A percentile compares a stretch with the other conserved stretches of the same genome.
Conservation (phyloP, 2,329 filamentous ascomycete genomes). For the Pestalotiopsis sp. region DNA sequence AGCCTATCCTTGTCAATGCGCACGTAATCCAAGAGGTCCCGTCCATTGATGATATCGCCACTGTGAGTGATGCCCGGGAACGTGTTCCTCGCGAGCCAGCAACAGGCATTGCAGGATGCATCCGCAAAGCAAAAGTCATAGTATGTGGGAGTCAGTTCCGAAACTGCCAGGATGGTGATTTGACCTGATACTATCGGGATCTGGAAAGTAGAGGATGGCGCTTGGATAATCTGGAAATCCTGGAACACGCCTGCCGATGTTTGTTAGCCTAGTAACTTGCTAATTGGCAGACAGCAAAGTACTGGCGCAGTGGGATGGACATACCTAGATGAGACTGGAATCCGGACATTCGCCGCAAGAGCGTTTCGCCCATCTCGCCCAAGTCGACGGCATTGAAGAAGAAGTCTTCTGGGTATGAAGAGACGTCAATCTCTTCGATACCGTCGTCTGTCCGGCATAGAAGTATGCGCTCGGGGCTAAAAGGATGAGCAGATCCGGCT, state of each 20-base stretch:
- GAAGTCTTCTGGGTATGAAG: slow-evolving; percentile 25
- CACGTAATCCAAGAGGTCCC: slow-evolving; percentile 23
- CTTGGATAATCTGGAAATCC: slow-evolving; percentile 24
- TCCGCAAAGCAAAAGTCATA: slow-evolving; percentile 30
- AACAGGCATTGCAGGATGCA: slow-evolving; percentile 20
- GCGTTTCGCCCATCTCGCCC: slow-evolving; percentile 25
- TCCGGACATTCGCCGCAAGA: slow-evolving; percentile 23
- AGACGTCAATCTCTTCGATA: slow-evolving; percentile 27
- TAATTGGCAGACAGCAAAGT: background rate
- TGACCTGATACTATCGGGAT: slow-evolving; percentile 20
- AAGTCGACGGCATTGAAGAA: slow-evolving; percentile 31
- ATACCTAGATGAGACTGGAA: slow-evolving; percentile 21
- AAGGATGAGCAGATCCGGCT: background rate
- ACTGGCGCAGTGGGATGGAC: background rate
- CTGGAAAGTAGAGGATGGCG: slow-evolving; percentile 22
- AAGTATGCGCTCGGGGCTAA: background rate
- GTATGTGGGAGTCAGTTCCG: slow-evolving; percentile 25
- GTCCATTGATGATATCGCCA: slow-evolving; percentile 23
- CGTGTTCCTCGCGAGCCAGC: slow-evolving; percentile 20
- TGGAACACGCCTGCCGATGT: slow-evolving; percentile 19
- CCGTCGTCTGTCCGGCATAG: slow-evolving; percentile 13
- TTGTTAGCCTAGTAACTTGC: background rate
- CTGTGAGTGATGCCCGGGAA: slow-evolving; percentile 26
- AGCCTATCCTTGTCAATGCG: slow-evolving; percentile 15
- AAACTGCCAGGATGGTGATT: slow-evolving; percentile 26